phyloP scores from a whole-genome alignment of 805 yeast species.

The Dipodascus geniculatus region DNA sequence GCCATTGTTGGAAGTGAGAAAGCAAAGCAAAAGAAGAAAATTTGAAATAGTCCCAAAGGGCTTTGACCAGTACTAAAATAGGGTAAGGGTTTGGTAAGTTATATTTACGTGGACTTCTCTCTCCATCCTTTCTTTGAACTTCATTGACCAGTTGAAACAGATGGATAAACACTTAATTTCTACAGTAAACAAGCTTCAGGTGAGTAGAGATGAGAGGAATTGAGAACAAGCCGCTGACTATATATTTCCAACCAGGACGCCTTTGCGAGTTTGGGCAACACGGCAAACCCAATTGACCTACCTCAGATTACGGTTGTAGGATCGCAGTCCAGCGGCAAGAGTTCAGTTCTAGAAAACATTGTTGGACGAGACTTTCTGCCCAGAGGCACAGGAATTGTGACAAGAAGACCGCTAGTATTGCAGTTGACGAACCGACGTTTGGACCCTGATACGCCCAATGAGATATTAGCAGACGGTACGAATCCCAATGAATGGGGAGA shows the following conservation, averaged over 20 bases:
- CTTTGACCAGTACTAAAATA: not conserved
- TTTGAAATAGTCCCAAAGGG: not conserved
- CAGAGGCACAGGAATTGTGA: conserved; percentile 86
- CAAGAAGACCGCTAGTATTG: conserved; percentile 75
- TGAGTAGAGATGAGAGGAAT: not conserved
- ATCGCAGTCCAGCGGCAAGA: conserved; percentile 81
- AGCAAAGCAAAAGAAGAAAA: not conserved
- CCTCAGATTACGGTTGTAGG: conserved; percentile 96
- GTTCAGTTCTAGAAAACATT: conserved; percentile 80
- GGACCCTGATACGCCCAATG: conserved; percentile 9
- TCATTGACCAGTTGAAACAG: not conserved
- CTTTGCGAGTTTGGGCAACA: conserved; percentile 90
- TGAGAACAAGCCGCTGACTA: not conserved
- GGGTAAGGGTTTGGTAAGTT: not conserved
- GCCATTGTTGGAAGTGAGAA: not conserved
- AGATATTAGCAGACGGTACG: conserved; percentile 16
- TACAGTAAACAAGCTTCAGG: conserved; percentile 59
- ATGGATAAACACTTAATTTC: conserved; percentile 70
- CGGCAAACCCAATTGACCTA: conserved; percentile 83
- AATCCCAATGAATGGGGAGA: conserved; percentile 86
- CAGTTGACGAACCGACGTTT: conserved; percentile 67
- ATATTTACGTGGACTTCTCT: conserved; percentile 1
- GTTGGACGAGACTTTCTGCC: conserved; percentile 89
- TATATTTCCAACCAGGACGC: conserved; percentile 54
- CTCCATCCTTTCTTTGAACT: too few relatives aligned